Evolutionary conservation across 108 stramenopile genomes (phyloP).

Genomic region (Ochromonas danica): DNA sequence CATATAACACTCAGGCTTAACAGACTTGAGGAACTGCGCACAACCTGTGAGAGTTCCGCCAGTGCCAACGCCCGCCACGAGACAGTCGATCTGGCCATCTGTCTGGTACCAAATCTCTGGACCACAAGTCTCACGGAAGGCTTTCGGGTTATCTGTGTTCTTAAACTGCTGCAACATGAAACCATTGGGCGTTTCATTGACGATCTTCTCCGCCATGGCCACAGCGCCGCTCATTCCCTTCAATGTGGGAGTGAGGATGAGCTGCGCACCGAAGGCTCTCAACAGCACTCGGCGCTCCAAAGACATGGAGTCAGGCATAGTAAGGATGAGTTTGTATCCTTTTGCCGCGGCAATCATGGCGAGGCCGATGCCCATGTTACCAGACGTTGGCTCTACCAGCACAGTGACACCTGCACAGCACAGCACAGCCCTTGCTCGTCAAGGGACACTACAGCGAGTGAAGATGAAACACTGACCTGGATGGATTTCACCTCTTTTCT

Average conservation of each 20-base stretch:
- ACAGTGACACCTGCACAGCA: too few relatives aligned
- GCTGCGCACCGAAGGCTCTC: conserved; percentile 66
- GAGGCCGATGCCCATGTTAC: conserved; percentile 81
- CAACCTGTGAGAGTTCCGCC: conserved; percentile 54
- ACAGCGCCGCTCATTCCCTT: conserved; percentile 79
- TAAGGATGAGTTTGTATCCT: conserved; percentile 76
- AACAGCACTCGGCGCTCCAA: conserved; percentile 79
- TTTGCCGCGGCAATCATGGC: conserved; percentile 83
- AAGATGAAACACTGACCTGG: too few relatives aligned
- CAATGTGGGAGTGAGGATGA: conserved; percentile 64
- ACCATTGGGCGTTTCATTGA: conserved; percentile 47
- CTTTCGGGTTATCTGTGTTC: conserved; percentile 84
- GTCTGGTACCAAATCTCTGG: conserved; percentile 70
- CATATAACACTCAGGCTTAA: conserved; percentile 44
- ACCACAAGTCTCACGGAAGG: conserved; percentile 70
- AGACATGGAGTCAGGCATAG: conserved; percentile 82
- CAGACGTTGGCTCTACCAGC: conserved; percentile 80
- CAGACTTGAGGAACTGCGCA: conserved; percentile 50
- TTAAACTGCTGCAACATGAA: conserved; percentile 84
- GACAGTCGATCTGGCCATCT: conserved; percentile 60
- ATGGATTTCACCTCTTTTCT: conserved; percentile 71
- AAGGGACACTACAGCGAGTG: too few relatives aligned
- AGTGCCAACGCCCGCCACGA: conserved; percentile 71
- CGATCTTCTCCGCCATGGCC: conserved; percentile 67
- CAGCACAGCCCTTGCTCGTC: too few relatives aligned